Evolutionary conservation across 176 grass and related monocot species (phyloP).

Genomic region (Aegilops tauschii): DNA sequence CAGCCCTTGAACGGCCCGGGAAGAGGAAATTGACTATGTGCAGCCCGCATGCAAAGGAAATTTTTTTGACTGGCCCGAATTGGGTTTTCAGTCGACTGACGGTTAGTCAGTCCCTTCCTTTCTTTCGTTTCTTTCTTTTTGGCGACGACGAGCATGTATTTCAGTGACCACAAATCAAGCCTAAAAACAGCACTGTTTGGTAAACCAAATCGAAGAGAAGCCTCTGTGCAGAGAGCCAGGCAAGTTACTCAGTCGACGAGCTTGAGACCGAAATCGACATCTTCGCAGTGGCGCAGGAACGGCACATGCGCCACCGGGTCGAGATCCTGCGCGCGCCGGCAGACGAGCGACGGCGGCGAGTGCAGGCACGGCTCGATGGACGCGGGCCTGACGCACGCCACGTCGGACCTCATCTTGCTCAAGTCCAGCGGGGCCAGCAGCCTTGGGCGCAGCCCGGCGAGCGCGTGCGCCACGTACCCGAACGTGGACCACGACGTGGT

Average conservation of each 20-base stretch:
- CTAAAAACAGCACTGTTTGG: no score
- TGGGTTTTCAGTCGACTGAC: no score
- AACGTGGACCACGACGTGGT: conserved; percentile 67
- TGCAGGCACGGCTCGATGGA: conserved; percentile 88
- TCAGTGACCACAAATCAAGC: no score
- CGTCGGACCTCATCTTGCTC: conserved; percentile 3
- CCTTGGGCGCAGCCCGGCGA: conserved; percentile 51
- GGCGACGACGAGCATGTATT: no score
- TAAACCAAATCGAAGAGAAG: no score
- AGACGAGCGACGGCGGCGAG: conserved; percentile 53
- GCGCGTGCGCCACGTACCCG: conserved; percentile 66
- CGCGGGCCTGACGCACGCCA: conserved; percentile 43
- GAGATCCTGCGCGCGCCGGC: conserved; percentile 28
- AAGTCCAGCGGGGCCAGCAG: conserved; percentile 20
- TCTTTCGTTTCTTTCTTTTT: no score
- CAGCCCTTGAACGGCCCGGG: no score
- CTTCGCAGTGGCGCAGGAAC: conserved; percentile 61
- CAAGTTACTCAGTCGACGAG: conserved; percentile 33
- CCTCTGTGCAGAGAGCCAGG: neutral
- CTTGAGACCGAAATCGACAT: conserved; percentile 49
- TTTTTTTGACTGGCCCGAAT: no score
- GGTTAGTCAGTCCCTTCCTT: no score
- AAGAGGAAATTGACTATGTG: no score
- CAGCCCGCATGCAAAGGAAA: no score
- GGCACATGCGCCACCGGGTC: conserved; percentile 40